Base-by-base conservation (phyloP, 129 eudicot genomes). In the Flaveria ramosissima region DNA sequence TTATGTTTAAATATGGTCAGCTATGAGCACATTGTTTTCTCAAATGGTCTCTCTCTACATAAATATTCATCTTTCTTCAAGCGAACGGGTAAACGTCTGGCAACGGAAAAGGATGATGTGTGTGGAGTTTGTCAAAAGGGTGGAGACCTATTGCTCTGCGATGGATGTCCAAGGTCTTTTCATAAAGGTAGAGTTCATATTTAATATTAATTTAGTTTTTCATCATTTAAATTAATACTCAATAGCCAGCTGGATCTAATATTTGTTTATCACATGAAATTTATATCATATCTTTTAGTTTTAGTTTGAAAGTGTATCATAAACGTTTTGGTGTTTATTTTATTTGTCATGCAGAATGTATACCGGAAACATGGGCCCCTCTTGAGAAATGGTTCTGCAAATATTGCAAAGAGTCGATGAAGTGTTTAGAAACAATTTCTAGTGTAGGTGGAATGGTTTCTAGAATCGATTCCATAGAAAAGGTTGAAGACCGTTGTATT, bases 11-110 rank as follows among this genome's bases (percentile, higher is more conserved):
- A 60, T 15, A 30, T 73, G 69, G 39, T 60, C 89, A 92, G 98
- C 65, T 92, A 92, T 76, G 74, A 76, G 24, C 77, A 88, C 78
- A 92, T 92, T 71, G 88, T 88, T 82, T 75, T 77, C 51, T 83
- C 96, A 64, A 85, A 86, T 70, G 98, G 98, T 41, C 94, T 90
- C 11, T 92, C 98, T 71, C 92, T 92, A 41, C 98, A 88, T 81
- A 90, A 85, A 71, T 80, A 73, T 39, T 89, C 92, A 21, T 48
- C 88, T 42, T 70, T 67, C 36, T 68, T 86, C 11, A 67, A 87
- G 59, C 83, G 73, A 78, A 84, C 82, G 6, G 77, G 85, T 32
- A 70, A 47, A 59, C 60, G 62, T 63, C 52, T 82, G 57, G 50
- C 73, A 2, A 84, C 72, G 72, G 78, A 75, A 65, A 89, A 82